Percentiles rank a stretch among this genome's conserved stretches.
These are phyloP conservation scores for Amanita jacksonii DNA, from an alignment of 768 basidiomycete species.

Conservation along the genomic window DNA sequence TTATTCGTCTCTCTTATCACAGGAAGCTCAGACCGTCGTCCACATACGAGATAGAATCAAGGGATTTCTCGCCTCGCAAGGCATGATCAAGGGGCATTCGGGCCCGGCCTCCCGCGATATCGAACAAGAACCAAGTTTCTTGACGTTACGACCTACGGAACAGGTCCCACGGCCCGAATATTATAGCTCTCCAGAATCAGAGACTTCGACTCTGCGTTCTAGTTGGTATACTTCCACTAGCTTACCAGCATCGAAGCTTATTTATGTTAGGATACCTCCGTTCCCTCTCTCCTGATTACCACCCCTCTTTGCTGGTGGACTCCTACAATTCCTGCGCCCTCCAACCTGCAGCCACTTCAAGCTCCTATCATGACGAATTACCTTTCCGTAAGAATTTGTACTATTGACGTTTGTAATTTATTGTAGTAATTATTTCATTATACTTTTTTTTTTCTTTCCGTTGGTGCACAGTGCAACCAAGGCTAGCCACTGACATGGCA, in stretches of 20 bases:
- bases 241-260: neutral
- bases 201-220: constrained; percentile 9
- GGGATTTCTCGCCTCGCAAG: constrained; percentile 66
- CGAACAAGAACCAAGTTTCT: constrained; percentile 39
- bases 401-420: constrained; percentile 62
- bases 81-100: constrained; percentile 86
- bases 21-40: constrained; percentile 44
- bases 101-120: constrained; percentile 51
- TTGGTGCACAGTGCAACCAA: neutral
- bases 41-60: constrained; percentile 74
- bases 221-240: neutral
- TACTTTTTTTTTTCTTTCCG: constrained; percentile 24
- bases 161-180: constrained; percentile 23
- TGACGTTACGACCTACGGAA: constrained; percentile 13
- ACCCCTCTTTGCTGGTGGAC: no score
- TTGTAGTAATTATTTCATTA: constrained; percentile 59
- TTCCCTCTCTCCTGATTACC: constrained; percentile 1
- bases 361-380: neutral
- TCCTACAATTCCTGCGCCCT: no score
- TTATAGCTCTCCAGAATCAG: constrained; percentile 10
- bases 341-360: no score
- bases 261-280: neutral
- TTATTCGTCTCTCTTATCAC: no score
- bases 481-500: neutral
- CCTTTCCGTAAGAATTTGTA: constrained; percentile 60